phyloP scores from a whole-genome alignment of 768 basidiomycete species.

The Tulasnella sp. region DNA sequence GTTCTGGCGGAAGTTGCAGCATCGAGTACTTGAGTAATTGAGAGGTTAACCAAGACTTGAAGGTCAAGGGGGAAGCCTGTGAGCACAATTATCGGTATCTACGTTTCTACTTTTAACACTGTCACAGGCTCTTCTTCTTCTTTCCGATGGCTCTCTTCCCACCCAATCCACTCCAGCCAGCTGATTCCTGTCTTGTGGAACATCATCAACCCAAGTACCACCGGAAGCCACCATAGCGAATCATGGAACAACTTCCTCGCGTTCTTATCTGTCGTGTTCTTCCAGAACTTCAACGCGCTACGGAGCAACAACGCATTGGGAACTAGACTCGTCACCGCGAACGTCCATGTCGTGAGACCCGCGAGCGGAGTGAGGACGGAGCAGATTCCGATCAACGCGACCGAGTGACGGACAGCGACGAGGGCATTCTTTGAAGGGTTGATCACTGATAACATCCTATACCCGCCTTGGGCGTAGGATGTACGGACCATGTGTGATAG shows the following conservation, averaged over 20 bases:
- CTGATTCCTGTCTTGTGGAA: constrained; percentile 80
- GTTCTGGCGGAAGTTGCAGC: no score
- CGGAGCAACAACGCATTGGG: constrained; percentile 64
- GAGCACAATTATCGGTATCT: no score
- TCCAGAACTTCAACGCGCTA: constrained; percentile 70
- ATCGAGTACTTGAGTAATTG: no score
- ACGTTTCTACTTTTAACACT: no score
- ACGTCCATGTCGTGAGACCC: constrained; percentile 86
- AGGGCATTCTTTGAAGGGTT: constrained; percentile 69
- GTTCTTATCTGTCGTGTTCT: constrained; percentile 54
- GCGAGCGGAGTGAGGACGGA: constrained; percentile 75
- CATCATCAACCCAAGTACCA: constrained; percentile 88
- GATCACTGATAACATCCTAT: constrained; percentile 81
- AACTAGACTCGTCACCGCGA: constrained; percentile 62
- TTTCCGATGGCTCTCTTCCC: not conserved
- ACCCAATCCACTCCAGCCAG: constrained; percentile 35
- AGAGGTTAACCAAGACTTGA: no score
- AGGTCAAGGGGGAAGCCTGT: no score
- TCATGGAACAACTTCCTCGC: constrained; percentile 71
- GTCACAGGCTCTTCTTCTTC: not conserved
- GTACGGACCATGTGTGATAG: constrained; percentile 79
- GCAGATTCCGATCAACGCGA: constrained; percentile 67
- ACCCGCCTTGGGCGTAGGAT: constrained; percentile 88
- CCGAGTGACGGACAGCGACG: constrained; percentile 74
- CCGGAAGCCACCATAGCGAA: constrained; percentile 83